Base-by-base conservation (phyloP, 225 moss, liverwort and hornwort genomes). In the Physcomitrium patens region DNA sequence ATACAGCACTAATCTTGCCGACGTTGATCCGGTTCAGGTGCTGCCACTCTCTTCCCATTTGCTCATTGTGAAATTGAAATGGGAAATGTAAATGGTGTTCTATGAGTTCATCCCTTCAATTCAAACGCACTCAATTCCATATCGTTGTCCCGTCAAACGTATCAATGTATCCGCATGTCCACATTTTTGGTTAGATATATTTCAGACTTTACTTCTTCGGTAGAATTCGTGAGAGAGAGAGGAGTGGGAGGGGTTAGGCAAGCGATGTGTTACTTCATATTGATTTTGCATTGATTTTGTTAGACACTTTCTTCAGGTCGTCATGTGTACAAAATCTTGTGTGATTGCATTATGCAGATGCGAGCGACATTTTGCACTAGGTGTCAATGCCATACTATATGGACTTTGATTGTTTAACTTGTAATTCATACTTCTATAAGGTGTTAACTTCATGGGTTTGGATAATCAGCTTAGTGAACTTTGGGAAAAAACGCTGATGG, bases 21-120 rank as follows among this genome's bases (percentile, higher is more conserved):
- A 95, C 72, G 87, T 89, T 55, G 90, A 99, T 75, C 90, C 95
- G 44, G 85, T 89, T 68, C 93, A 94, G 94, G 96, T 94, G 70
- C 4, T 19, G 60, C 22, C 23, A 37, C 19, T 43, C 22, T 19
- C 68, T 62, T 67, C 22, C 55, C 45, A 18, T 46, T 54, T 68
- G 28, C 76, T 17, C 46, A 70, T 46, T 53, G 46, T 68, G 58
- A 73, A 1, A 46, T 41, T 62, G 67, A 37, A 62, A 3, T 27
- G 12, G 5, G 11, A 24, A 47, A 14, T 51, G 14, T 42, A 7
- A 65, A 18, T 75, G 24, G 31, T 45, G 19, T 52, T 76, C 28
- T 24, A 26, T 24, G 43, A 51, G 20, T 18, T 57, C 19, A 47
- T 46, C n/a, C 1, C n/a, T 23, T 20, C 17, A 18, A 37, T 49